Conservation (phyloP, 108 stramenopile genomes). For the Pelagomonas calceolata region DNA sequence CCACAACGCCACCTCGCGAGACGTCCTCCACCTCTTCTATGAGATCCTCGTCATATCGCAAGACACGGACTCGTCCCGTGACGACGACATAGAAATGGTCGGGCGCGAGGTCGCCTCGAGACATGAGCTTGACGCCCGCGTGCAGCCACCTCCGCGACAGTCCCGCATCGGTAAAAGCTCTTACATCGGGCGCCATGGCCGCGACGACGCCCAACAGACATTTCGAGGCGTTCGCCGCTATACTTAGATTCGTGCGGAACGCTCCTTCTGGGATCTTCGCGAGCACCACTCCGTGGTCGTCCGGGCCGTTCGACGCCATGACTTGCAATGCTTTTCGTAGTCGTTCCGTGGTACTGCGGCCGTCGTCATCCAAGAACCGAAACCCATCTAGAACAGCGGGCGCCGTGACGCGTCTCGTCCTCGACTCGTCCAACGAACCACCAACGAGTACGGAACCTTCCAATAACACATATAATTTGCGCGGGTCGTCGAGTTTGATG, state of each 20-base stretch:
- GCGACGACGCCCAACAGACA: neutral
- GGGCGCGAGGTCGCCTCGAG: neutral
- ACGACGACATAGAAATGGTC: neutral
- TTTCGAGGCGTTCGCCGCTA: neutral
- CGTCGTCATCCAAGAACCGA: neutral
- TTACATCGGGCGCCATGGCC: neutral
- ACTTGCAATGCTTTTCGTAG: too few species aligned
- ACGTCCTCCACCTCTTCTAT: too few species aligned
- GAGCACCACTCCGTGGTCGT: too few species aligned
- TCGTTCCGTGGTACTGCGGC: too few species aligned
- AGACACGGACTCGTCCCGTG: neutral
- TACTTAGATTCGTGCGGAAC: too few species aligned
- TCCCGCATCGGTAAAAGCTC: neutral
- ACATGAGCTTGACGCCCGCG: neutral
- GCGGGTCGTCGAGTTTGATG: too few species aligned
- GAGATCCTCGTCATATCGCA: neutral
- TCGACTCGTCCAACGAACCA: too few species aligned
- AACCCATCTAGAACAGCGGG: neutral
- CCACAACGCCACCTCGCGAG: neutral
- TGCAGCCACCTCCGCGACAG: neutral
- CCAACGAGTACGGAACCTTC: neutral
- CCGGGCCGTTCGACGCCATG: too few species aligned
- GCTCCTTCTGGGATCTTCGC: too few species aligned
- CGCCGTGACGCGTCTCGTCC: neutral
- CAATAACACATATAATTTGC: neutral